A percentile compares a stretch with the other conserved stretches of the same genome.
Evolutionary conservation across 768 basidiomycete species (phyloP).

Genomic region (Cubamyces lactineus): DNA sequence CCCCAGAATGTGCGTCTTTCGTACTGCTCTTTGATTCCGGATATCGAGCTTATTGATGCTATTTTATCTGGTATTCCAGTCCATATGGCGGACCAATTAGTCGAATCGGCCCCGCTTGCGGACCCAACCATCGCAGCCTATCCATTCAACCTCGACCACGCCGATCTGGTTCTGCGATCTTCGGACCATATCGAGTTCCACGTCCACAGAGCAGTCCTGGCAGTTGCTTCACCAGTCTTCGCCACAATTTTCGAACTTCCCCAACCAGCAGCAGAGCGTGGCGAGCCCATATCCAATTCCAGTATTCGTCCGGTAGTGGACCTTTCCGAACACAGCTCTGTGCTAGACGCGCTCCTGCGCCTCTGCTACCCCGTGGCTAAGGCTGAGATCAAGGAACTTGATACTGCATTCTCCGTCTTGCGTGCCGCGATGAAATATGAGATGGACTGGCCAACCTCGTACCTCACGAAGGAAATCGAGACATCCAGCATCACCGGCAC

Average conservation of each 20-base stretch:
- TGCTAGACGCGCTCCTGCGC: constrained; percentile 24
- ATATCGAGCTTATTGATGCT: too few species aligned
- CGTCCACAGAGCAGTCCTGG: constrained; percentile 17
- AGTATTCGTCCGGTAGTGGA: constrained; percentile 29
- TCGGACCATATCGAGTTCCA: constrained; percentile 26
- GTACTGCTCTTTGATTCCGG: too few species aligned
- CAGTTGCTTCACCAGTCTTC: constrained; percentile 24
- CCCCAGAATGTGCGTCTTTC: too few species aligned
- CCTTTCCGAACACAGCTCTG: constrained; percentile 5
- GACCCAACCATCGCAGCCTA: background rate
- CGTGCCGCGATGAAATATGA: constrained; percentile 34
- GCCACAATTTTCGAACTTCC: constrained; percentile 23
- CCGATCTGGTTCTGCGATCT: constrained; percentile 27
- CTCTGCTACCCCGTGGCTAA: constrained; percentile 39
- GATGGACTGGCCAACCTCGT: constrained; percentile 4
- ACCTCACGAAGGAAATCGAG: background rate
- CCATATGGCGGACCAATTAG: too few species aligned
- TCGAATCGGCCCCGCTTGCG: too few species aligned
- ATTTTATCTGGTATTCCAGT: too few species aligned
- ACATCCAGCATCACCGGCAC: too few species aligned
- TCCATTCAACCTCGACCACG: constrained; percentile 23
- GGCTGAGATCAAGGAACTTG: constrained; percentile 12
- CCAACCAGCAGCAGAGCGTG: constrained; percentile 7
- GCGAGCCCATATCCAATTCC: background rate
- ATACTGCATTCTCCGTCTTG: background rate